Base-by-base conservation (phyloP, 2,329 filamentous ascomycete species). In the Cercospora zeina region DNA sequence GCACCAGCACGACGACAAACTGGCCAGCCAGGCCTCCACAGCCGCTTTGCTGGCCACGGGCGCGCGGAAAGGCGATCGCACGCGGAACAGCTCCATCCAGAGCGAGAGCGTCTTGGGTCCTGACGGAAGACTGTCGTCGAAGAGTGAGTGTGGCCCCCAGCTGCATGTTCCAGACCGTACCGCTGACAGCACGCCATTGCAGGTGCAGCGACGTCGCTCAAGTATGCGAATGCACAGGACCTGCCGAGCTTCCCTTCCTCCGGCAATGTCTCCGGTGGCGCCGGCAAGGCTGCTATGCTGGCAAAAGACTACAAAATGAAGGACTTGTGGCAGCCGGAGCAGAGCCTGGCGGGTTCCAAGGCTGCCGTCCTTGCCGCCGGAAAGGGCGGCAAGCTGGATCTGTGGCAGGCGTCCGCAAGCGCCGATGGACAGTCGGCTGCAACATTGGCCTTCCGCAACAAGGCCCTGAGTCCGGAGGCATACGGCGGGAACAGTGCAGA, bases 241-340 rank as follows among this genome's bases (percentile, higher is more conserved):
- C 83, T 95, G 21, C 90, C 90, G 37, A 89, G 88, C 71, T 93
- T 83, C 70, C 89, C 90, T 11, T 87, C 88, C 9, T 88, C 89
- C 37, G 80, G 91, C 56, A 90, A 90, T 63, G 85, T 88, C 67
- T 86, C 89, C 59, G 79, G 84, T 30, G 82, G 83, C 9, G 86
- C 87, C 8, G 82, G 82, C 58, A 82, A 82, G 59, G 86, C 86
- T 34, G 85, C 86, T 1, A 72, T 83, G 59, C 75, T 83, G 33
- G 85, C 84, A 21, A 83, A 85, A 68, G 82, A 87, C 70, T 86
- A 86, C 69, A 84, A 84, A 71, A 82, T 78, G 81, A 82, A 73
- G 74, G 85, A 87, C 2, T 62, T 82, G 7, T 88, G 86, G 85
- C 82, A 89, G 65, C 85, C 87, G 8, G 80, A 86, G 62, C 77